Percentiles rank a stretch among this genome's conserved stretches.
Evolutionary conservation across 805 yeast genomes (phyloP).

Genomic region (Tetrapisispora pingtungensis): DNA sequence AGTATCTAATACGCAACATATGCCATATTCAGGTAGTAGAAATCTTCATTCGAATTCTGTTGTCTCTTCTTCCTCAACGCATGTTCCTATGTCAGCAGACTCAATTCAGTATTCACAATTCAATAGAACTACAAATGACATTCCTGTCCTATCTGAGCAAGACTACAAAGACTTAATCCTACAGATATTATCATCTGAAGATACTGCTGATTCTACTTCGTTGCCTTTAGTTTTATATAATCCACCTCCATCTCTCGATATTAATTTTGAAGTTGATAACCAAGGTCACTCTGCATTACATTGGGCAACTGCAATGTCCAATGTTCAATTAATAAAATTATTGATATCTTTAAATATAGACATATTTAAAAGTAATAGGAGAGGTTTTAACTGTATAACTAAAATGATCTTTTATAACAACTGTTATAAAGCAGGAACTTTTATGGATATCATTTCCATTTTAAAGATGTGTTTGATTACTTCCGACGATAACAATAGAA

Average conservation of each 20-base stretch:
- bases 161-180: constrained; percentile 25
- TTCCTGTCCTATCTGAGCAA: constrained; percentile 7
- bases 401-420: constrained; percentile 63
- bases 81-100: constrained; percentile 20
- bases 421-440: constrained; percentile 54
- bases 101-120: constrained; percentile 7
- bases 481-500: constrained; percentile 61
- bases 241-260: constrained; percentile 55
- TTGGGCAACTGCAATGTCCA: constrained; percentile 81
- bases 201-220: constrained; percentile 21
- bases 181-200: constrained; percentile 26
- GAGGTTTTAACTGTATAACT: constrained; percentile 63
- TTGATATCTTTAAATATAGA: constrained; percentile 50
- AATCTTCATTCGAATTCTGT: neutral
- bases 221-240: constrained; percentile 33
- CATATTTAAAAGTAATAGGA: constrained; percentile 40
- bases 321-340: constrained; percentile 47
- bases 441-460: constrained; percentile 46
- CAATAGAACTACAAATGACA: neutral
- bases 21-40: neutral
- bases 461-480: constrained; percentile 57
- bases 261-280: constrained; percentile 60
- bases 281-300: constrained; percentile 77
- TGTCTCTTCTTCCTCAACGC: constrained; percentile 7
- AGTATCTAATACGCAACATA: constrained; percentile 10